Evolutionary conservation across 2,329 filamentous ascomycete genomes (phyloP).

Genomic region (Paraphoma chrysanthemicola): DNA sequence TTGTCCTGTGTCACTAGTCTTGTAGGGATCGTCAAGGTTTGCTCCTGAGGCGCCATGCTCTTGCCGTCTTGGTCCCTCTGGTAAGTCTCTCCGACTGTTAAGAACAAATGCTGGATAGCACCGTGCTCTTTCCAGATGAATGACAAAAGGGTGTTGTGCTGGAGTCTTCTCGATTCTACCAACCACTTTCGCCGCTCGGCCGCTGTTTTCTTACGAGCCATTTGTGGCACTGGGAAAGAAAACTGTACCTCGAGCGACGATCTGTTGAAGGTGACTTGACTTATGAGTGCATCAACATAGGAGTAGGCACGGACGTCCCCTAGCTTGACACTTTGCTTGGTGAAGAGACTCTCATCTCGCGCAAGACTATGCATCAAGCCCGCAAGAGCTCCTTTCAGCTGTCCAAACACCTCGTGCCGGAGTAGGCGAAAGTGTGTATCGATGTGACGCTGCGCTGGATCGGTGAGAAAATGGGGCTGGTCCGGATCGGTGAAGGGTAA

Average conservation of each 20-base stretch:
- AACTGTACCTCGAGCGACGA: slow-evolving; percentile 27
- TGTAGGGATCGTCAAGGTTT: slow-evolving; percentile 14
- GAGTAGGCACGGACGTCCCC: slow-evolving; percentile 27
- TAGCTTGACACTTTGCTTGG: slow-evolving; percentile 13
- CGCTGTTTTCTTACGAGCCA: slow-evolving; percentile 14
- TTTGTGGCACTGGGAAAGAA: slow-evolving; percentile 27
- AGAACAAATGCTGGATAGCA: slow-evolving; percentile 32
- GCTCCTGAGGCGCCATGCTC: slow-evolving; percentile 6
- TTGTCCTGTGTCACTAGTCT: slow-evolving; percentile 25
- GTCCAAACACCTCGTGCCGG: slow-evolving; percentile 42
- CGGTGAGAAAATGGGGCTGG: slow-evolving; percentile 33
- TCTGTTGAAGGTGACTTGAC: slow-evolving; percentile 20
- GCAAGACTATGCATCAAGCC: slow-evolving; percentile 20
- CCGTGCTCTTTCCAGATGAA: slow-evolving; percentile 23
- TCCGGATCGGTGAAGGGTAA: slow-evolving; percentile 38
- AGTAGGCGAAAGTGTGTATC: slow-evolving; percentile 44
- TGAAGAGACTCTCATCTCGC: slow-evolving; percentile 5
- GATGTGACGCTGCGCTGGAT: slow-evolving; percentile 34
- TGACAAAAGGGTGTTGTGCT: slow-evolving; percentile 34
- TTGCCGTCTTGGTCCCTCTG: slow-evolving; percentile 15
- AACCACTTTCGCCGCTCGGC: slow-evolving; percentile 32
- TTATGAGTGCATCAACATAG: slow-evolving; percentile 27
- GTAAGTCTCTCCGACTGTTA: slow-evolving; percentile 23
- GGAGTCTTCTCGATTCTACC: slow-evolving; percentile 34
- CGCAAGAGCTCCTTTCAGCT: slow-evolving; percentile 33